Evolutionary conservation across 257 asterid genomes (phyloP), one percentile per base, ranked within the genome.

Genomic region (Solanum ossicruentum): DNA sequence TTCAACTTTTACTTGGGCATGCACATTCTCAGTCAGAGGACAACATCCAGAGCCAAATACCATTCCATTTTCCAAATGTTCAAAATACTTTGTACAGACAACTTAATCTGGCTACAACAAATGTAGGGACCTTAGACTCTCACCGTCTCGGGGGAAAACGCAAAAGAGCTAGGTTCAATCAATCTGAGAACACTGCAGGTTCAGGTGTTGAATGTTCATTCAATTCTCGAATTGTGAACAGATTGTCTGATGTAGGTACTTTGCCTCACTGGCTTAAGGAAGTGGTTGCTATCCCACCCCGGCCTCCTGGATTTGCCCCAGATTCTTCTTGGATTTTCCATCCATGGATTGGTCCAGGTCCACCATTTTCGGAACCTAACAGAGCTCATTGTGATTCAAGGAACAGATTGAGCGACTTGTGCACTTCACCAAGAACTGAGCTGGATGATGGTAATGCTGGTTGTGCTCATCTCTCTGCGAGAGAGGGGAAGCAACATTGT

Each of bases 231-330:
- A 56, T 45, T 7, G 85, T 55, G 41, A 83, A 54, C 58, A 85
- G 36, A 20, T 63, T 17, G 63, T 75, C 85, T 23, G 54, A 21
- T 47, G 81, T 32, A 16, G 86, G 87, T 56, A 82, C 67, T 81
- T 84, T 93, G 85, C 96, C 98, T 12, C 93, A 89, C 86, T 93
- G 97, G 97, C 90, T 92, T 12, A 91, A 89, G 85, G 92, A 91
- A 79, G 89, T 91, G 12, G 93, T 88, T 17, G 85, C 87, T 49
- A 47, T 65, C 28, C 93, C 91, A 83, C 89, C 89, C 1, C 82
- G 85, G 86, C 88, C 90, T 39, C 70, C 83, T 13, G 85, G 81
- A 36, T 51, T 47, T 39, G 28, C 58, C 1, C 41, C 82, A 23
- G 56, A 55, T 56, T 84, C 67, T 61, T 73, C 87, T 0, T 55